Percentiles rank a stretch among this genome's conserved stretches.
Evolutionary conservation across 1,284 basidiomycete genomes (phyloP).

Genomic region (Cryptococcus sp.): DNA sequence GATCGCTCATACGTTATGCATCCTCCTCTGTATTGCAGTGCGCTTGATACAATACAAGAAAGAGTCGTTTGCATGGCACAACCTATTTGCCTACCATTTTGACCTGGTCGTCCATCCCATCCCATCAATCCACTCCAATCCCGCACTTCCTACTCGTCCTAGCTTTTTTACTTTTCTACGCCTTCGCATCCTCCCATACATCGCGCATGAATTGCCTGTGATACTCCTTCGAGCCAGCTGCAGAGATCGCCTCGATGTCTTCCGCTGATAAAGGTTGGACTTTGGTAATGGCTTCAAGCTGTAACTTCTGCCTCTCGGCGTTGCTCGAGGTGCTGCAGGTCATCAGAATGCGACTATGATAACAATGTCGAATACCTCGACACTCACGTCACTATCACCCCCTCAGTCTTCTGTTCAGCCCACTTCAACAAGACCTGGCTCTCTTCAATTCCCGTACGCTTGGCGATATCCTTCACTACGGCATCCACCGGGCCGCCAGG

Average conservation of each 20-base stretch:
- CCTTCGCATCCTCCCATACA: slow-evolving; percentile 36
- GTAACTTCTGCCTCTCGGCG: slow-evolving; percentile 66
- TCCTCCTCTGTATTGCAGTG: too few species aligned
- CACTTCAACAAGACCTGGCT: slow-evolving; percentile 50
- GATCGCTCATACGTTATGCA: too few species aligned
- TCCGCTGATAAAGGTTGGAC: slow-evolving; percentile 63
- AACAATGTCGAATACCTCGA: neutral
- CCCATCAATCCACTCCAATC: neutral
- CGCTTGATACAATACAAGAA: too few species aligned
- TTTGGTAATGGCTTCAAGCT: slow-evolving; percentile 59
- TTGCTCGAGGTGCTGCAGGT: slow-evolving; percentile 63
- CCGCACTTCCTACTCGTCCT: neutral
- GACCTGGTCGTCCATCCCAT: neutral
- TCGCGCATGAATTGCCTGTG: slow-evolving; percentile 33
- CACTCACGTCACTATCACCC: slow-evolving; percentile 65
- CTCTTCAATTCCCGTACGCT: slow-evolving; percentile 31
- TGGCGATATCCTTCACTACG: slow-evolving; percentile 59
- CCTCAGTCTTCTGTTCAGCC: slow-evolving; percentile 42
- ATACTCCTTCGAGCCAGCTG: slow-evolving; percentile 40
- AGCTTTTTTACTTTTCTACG: slow-evolving; percentile 9
- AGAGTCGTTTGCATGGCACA: too few species aligned
- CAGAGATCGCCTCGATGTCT: slow-evolving; percentile 55
- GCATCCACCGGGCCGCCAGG: slow-evolving; percentile 62
- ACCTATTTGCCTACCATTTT: neutral
- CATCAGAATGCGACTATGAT: slow-evolving; percentile 1